Evolutionary conservation across 2,329 filamentous ascomycete genomes (phyloP).

Genomic region (Hymenoscyphus fructigenus): DNA sequence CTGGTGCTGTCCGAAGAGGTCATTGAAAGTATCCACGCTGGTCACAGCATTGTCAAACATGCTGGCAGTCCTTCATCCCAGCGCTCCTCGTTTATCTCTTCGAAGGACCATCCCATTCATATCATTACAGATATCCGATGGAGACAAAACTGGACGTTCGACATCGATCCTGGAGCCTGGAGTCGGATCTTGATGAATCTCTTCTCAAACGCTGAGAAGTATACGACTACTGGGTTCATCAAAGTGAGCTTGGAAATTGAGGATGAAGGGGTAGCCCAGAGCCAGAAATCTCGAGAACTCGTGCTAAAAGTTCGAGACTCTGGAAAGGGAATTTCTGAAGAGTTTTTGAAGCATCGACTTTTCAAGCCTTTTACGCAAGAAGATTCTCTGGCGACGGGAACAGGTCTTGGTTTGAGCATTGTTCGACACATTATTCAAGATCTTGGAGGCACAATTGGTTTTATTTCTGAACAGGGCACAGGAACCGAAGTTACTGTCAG

Average conservation of each 20-base stretch:
- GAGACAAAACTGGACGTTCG: conserved; percentile 50
- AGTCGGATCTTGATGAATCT: conserved; percentile 58
- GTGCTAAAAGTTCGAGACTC: conserved; percentile 57
- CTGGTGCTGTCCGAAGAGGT: conserved; percentile 35
- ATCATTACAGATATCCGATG: conserved; percentile 54
- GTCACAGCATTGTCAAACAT: conserved; percentile 28
- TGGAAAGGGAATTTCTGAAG: conserved; percentile 62
- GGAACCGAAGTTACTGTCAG: conserved; percentile 51
- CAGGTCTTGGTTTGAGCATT: conserved; percentile 62
- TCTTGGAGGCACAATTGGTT: conserved; percentile 57
- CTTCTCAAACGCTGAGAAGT: conserved; percentile 63
- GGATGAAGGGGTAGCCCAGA: conserved; percentile 21
- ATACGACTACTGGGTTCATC: conserved; percentile 54
- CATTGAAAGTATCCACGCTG: conserved; percentile 34
- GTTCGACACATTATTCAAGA: conserved; percentile 59
- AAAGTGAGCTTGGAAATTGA: conserved; percentile 41
- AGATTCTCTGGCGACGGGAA: conserved; percentile 57
- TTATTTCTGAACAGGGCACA: conserved; percentile 51
- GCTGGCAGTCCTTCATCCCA: conserved; percentile 28
- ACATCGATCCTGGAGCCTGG: conserved; percentile 53
- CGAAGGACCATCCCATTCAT: conserved; percentile 36
- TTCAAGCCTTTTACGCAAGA: conserved; percentile 66
- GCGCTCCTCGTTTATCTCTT: conserved; percentile 17
- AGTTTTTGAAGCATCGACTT: conserved; percentile 58
- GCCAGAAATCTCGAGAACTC: conserved; percentile 22